Percentiles rank a stretch among this genome's conserved stretches.
These are phyloP conservation scores for Arthromyces matolae DNA, from an alignment of 768 basidiomycete species.

Conservation along the genomic window DNA sequence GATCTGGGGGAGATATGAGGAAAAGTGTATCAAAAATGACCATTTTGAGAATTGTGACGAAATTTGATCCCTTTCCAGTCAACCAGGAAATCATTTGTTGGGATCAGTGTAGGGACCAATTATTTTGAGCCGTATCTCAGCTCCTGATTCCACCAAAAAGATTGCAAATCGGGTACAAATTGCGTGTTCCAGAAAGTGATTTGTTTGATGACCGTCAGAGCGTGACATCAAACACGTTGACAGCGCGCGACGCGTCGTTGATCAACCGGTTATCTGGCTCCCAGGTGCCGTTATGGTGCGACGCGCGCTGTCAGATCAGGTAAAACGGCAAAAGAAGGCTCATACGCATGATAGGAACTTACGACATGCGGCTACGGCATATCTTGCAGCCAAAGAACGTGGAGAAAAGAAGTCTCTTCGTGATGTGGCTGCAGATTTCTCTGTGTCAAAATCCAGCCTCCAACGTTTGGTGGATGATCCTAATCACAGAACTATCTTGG, in stretches of 20 bases:
- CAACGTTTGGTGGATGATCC: not conserved
- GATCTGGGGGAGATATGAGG: not conserved
- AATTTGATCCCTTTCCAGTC: not conserved
- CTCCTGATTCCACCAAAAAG: not conserved
- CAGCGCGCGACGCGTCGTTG: not conserved
- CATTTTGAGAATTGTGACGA: not conserved
- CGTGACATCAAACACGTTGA: not conserved
- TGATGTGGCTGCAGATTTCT: conserved; percentile 13
- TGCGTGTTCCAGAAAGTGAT: not conserved
- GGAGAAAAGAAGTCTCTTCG: conserved; percentile 16
- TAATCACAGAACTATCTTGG: not conserved
- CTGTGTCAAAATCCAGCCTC: conserved; percentile 13
- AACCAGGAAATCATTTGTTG: not conserved
- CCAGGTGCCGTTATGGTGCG: not conserved
- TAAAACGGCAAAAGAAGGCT: conserved; percentile 7
- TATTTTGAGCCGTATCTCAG: not conserved
- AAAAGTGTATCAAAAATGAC: not conserved
- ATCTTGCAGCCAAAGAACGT: conserved; percentile 9
- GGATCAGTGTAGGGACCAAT: not conserved
- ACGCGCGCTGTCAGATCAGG: conserved; percentile 5
- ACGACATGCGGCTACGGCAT: conserved; percentile 2
- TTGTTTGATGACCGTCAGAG: not conserved
- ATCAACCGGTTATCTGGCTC: not conserved
- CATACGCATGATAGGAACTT: not conserved
- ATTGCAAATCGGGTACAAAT: not conserved